phyloP scores from a whole-genome alignment of 805 yeast genomes.

The Saccharomyces cerevisiae region DNA sequence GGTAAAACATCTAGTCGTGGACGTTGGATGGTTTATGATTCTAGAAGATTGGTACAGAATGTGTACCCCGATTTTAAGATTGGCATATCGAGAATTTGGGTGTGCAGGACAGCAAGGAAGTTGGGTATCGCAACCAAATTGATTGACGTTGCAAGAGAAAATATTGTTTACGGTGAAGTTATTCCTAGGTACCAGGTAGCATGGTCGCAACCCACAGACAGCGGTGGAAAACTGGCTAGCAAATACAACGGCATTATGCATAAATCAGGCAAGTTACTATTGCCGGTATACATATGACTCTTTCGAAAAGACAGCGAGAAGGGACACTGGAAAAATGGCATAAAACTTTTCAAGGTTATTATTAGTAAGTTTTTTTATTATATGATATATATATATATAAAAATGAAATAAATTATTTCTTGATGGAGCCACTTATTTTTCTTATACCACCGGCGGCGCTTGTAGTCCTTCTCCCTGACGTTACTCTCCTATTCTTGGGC shows the following conservation, averaged over 20 bases:
- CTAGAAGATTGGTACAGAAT: slow-evolving; percentile 42
- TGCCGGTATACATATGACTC: slow-evolving; percentile 26
- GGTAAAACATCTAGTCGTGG: slow-evolving; percentile 32
- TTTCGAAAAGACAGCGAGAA: slow-evolving; percentile 35
- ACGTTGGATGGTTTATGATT: slow-evolving; percentile 52
- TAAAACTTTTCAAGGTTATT: neutral
- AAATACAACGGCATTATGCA: slow-evolving; percentile 49
- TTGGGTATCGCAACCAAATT: slow-evolving; percentile 42
- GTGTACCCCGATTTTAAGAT: slow-evolving; percentile 34
- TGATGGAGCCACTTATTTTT: slow-evolving; percentile 28
- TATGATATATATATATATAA: neutral
- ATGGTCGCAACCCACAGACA: slow-evolving; percentile 66
- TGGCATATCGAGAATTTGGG: slow-evolving; percentile 46
- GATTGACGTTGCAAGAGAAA: slow-evolving; percentile 35
- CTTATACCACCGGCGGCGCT: slow-evolving; percentile 29
- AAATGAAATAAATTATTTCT: slow-evolving; percentile 11
- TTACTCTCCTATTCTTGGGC: slow-evolving; percentile 26
- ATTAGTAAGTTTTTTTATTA: neutral
- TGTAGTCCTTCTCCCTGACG: slow-evolving; percentile 28
- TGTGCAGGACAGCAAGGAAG: slow-evolving; percentile 38
- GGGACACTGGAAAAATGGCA: slow-evolving; percentile 38
- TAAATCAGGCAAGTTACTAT: slow-evolving; percentile 26
- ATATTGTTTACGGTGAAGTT: slow-evolving; percentile 43
- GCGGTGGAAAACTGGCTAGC: slow-evolving; percentile 53
- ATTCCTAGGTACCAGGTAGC: slow-evolving; percentile 41